phyloP scores from a whole-genome alignment of 2,329 filamentous ascomycete genomes.

The Plenodomus tracheiphilus region DNA sequence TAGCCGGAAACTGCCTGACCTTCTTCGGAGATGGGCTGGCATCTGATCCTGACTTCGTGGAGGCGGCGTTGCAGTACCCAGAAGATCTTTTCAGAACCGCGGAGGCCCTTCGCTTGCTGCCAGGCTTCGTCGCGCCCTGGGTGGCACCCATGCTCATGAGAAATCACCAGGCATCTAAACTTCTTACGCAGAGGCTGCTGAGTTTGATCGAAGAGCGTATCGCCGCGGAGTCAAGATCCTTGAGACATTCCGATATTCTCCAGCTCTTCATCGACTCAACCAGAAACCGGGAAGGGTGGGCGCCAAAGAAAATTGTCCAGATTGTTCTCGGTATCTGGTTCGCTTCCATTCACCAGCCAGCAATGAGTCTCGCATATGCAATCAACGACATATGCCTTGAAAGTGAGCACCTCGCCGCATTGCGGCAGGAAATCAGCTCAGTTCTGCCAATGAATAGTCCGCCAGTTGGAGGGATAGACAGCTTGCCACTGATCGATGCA shows the following conservation, averaged over 20 bases:
- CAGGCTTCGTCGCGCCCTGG: not conserved
- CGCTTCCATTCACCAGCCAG: not conserved
- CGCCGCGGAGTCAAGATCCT: not conserved
- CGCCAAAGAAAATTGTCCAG: not conserved
- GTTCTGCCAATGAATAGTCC: too few species aligned
- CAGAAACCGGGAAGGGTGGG: not conserved
- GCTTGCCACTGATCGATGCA: not conserved
- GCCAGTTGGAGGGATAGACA: not conserved
- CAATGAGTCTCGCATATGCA: not conserved
- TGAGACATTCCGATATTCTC: not conserved
- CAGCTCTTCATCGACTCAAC: not conserved
- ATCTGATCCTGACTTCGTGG: not conserved
- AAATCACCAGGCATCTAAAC: too few species aligned
- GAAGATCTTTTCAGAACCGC: not conserved
- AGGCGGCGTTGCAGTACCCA: not conserved
- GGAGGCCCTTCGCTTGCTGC: not conserved
- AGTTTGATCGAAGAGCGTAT: not conserved
- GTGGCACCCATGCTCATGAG: too few species aligned
- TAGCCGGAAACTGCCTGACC: not conserved
- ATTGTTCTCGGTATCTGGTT: not conserved
- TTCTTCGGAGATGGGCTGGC: too few species aligned
- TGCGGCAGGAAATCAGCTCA: too few species aligned
- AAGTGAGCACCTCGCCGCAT: too few species aligned
- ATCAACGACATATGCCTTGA: not conserved
- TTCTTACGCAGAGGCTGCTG: too few species aligned